Conservation (phyloP, 441 rosid species). For the Populus hybrid region DNA sequence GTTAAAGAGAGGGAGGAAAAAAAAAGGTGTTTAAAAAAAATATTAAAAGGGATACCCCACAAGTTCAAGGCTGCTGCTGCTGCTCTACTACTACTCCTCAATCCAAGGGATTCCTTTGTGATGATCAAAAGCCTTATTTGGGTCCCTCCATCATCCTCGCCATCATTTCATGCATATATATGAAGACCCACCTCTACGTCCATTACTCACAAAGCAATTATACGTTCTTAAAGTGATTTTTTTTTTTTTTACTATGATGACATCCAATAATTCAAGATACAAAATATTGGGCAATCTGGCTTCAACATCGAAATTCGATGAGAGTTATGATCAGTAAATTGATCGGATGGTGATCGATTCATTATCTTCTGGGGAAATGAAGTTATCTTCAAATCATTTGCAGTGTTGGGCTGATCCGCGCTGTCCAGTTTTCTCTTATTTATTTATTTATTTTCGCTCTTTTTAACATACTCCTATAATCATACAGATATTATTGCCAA, state of each 20-base stretch:
- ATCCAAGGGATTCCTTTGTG: slow-evolving; percentile 73
- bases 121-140: slow-evolving; percentile 36
- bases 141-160: slow-evolving; percentile 60
- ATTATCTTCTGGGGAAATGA: slow-evolving; percentile 38
- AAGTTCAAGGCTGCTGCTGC: slow-evolving; percentile 42
- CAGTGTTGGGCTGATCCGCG: slow-evolving; percentile 16
- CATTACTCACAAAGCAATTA: slow-evolving; percentile 28
- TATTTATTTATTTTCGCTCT: not conserved
- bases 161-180: slow-evolving; percentile 61
- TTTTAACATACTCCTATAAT: slow-evolving; percentile 28
- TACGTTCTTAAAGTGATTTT: slow-evolving; percentile 11
- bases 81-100: slow-evolving; percentile 43
- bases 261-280: slow-evolving; percentile 33
- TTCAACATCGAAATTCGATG: slow-evolving; percentile 35
- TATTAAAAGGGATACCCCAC: slow-evolving; percentile 36
- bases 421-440: slow-evolving; percentile 2
- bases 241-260: slow-evolving; percentile 20
- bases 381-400: slow-evolving; percentile 43
- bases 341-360: slow-evolving; percentile 31
- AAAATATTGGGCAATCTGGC: slow-evolving; percentile 13
- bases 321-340: slow-evolving; percentile 20
- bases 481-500: slow-evolving; percentile 64
- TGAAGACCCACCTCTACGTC: slow-evolving; percentile 43
- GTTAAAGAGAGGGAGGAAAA: slow-evolving; percentile 20
- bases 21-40: slow-evolving; percentile 1